Percentiles rank a stretch among this genome's conserved stretches.
Conservation (phyloP, 2,329 filamentous ascomycete genomes). For the Fusarium musae region DNA sequence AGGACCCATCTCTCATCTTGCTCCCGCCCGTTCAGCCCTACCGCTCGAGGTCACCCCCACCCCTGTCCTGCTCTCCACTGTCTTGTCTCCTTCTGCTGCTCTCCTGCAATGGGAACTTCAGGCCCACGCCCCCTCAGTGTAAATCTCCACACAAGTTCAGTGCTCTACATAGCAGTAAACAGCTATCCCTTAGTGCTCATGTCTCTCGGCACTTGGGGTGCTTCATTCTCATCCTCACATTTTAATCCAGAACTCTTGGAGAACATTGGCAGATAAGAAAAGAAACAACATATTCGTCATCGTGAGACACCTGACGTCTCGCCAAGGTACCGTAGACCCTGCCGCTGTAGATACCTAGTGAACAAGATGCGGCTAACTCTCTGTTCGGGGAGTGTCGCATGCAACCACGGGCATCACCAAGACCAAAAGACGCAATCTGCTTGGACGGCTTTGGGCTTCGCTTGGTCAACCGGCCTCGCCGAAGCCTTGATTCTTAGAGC, state of each 20-base stretch:
- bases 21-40: slow-evolving; percentile 44
- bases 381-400: slow-evolving; percentile 13
- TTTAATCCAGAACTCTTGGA: not conserved
- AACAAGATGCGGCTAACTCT: slow-evolving; percentile 16
- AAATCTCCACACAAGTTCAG: slow-evolving; percentile 17
- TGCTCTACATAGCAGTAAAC: not conserved
- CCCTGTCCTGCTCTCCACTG: not conserved
- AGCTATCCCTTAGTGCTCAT: not conserved
- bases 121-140: slow-evolving; percentile 18
- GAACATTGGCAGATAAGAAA: not conserved
- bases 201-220: not conserved
- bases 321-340: not conserved
- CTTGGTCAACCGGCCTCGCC: slow-evolving; percentile 36
- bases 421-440: slow-evolving; percentile 15
- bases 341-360: not conserved
- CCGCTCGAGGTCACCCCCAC: slow-evolving; percentile 9
- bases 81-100: not conserved
- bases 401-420: slow-evolving; percentile 27
- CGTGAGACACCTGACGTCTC: slow-evolving; percentile 1
- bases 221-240: not conserved
- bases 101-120: not conserved
- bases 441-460: slow-evolving; percentile 17
- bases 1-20: slow-evolving; percentile 29
- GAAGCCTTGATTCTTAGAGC: slow-evolving; percentile 36
- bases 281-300: not conserved